These are phyloP conservation scores for Fraxinus cuspidata DNA, from an alignment of 257 asterid genomes.

Conservation along the genomic window DNA sequence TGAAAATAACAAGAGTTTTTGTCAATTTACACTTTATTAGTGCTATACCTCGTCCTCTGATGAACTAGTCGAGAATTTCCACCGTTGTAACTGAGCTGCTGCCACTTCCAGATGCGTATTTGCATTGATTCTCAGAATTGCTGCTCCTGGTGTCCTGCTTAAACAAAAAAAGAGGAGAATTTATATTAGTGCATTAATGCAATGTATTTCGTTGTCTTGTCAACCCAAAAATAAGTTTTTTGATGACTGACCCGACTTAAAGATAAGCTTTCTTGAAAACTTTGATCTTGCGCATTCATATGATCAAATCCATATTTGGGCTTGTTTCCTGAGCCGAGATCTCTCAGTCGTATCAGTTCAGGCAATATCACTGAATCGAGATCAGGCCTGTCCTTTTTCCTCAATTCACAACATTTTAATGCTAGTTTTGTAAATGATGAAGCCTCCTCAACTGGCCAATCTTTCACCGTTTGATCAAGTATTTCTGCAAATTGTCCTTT, in stretches of 20 bases:
- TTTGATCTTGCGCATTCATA: constrained; percentile 26
- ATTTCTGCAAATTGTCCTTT: constrained; percentile 46
- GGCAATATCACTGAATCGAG: constrained; percentile 72
- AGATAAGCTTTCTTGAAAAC: constrained; percentile 37
- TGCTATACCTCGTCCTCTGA: constrained; percentile 7
- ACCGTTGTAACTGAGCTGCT: constrained; percentile 26
- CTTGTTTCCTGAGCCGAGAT: constrained; percentile 33
- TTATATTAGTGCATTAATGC: background rate
- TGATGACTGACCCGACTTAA: constrained; percentile 30
- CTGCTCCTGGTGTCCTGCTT: constrained; percentile 29
- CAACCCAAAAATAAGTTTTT: constrained; percentile 12
- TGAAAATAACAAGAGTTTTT: constrained; percentile 8
- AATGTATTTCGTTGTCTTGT: background rate
- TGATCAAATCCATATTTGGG: constrained; percentile 25
- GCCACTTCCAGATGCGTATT: constrained; percentile 16
- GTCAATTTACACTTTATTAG: constrained; percentile 19
- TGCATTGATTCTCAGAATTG: constrained; percentile 16
- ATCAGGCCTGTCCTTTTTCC: constrained; percentile 86
- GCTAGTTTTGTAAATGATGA: constrained; percentile 66
- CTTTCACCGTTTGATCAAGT: constrained; percentile 64
- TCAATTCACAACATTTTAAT: constrained; percentile 74
- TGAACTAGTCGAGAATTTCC: constrained; percentile 27
- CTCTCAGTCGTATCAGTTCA: constrained; percentile 59
- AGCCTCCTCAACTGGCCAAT: constrained; percentile 87
- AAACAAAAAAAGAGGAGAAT: background rate